Percentiles rank a stretch among this genome's conserved stretches.
phyloP scores from a whole-genome alignment of 768 basidiomycete genomes.

The Scleroderma bovista region DNA sequence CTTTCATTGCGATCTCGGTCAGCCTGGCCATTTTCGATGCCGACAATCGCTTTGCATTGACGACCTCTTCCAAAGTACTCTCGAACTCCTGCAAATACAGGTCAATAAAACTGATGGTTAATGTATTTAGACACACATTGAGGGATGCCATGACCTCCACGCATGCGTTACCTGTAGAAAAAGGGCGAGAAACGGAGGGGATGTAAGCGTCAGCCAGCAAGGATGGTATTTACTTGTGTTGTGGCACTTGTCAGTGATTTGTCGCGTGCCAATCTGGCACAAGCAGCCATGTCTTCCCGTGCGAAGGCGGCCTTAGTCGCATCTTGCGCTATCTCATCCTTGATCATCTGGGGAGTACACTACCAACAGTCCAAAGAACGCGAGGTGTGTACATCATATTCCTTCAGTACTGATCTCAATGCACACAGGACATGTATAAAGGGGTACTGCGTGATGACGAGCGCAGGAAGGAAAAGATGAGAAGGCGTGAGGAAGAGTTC shows the following conservation, averaged over 20 bases:
- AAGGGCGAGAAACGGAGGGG: slow-evolving; percentile 7
- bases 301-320: slow-evolving; percentile 73
- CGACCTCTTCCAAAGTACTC: slow-evolving; percentile 71
- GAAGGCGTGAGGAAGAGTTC: slow-evolving; percentile 56
- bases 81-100: slow-evolving; percentile 64
- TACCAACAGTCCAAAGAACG: slow-evolving; percentile 79
- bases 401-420: slow-evolving; percentile 4
- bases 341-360: slow-evolving; percentile 88
- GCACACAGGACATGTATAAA: slow-evolving; percentile 75
- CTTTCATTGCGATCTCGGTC: slow-evolving; percentile 71
- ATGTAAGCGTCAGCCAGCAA: slow-evolving; percentile 10
- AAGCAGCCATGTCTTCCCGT: slow-evolving; percentile 47
- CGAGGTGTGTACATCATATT: slow-evolving; percentile 42
- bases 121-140: slow-evolving; percentile 28
- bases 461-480: slow-evolving; percentile 67
- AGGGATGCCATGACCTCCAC: slow-evolving; percentile 34
- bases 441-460: slow-evolving; percentile 89
- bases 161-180: slow-evolving; percentile 13
- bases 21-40: slow-evolving; percentile 78
- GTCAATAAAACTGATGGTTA: slow-evolving; percentile 1
- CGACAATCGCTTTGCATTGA: slow-evolving; percentile 78
- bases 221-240: slow-evolving; percentile 39
- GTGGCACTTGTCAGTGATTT: slow-evolving; percentile 7
- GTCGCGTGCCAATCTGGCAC: slow-evolving; percentile 12
- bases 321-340: slow-evolving; percentile 55